phyloP scores from a whole-genome alignment of 768 basidiomycete genomes.

The Fomitopsis pulvina region DNA sequence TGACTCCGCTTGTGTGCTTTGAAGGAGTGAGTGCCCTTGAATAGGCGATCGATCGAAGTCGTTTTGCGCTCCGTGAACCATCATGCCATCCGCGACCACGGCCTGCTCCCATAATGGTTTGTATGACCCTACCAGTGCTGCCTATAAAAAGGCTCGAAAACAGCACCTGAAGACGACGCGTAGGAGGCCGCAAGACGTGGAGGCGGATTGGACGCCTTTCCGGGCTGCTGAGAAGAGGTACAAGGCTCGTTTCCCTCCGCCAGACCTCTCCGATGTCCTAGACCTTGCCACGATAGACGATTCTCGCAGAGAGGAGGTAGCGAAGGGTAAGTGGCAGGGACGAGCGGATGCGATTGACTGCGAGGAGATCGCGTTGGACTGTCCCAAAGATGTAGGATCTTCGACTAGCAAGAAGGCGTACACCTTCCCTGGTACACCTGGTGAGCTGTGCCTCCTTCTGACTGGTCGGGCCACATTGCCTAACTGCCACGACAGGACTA shows the following conservation, averaged over 20 bases:
- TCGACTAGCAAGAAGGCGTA: conserved; percentile 29
- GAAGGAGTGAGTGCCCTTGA: neutral
- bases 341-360: conserved; percentile 30
- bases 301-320: conserved; percentile 34
- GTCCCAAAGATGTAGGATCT: conserved; percentile 3
- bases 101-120: conserved; percentile 2
- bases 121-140: conserved; percentile 40
- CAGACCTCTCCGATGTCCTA: conserved; percentile 60
- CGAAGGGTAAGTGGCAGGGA: conserved; percentile 43
- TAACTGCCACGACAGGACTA: conserved; percentile 49
- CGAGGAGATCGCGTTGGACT: conserved; percentile 24
- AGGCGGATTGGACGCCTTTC: conserved; percentile 67
- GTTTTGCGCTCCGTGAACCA: neutral
- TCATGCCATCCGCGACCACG: conserved; percentile 6
- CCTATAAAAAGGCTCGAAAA: conserved; percentile 54
- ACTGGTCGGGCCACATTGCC: conserved; percentile 14
- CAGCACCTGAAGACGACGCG: conserved; percentile 56
- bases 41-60: neutral
- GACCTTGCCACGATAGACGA: conserved; percentile 53
- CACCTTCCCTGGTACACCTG: conserved; percentile 48
- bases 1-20: neutral
- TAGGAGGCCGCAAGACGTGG: conserved; percentile 38
- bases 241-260: conserved; percentile 75
- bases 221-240: conserved; percentile 73
- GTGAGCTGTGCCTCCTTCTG: conserved; percentile 25